A percentile compares a stretch with the other conserved stretches of the same genome.
Evolutionary conservation across 768 basidiomycete species (phyloP).

Genomic region (Leucogyrophana mollusca): DNA sequence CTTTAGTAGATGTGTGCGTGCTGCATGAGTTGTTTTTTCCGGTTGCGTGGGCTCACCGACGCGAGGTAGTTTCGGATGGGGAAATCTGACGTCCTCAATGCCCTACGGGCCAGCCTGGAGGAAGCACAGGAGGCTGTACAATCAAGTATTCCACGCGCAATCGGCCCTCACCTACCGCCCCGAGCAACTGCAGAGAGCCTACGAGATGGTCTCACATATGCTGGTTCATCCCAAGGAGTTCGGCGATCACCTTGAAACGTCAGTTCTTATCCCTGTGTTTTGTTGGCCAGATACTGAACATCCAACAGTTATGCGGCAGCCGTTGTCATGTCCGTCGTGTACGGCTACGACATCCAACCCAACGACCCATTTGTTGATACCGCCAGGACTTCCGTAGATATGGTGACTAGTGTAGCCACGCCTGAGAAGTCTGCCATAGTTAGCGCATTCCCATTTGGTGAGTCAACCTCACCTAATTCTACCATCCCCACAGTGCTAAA

Average conservation of each 20-base stretch:
- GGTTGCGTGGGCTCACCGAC: neutral
- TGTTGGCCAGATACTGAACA: neutral
- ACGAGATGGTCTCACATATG: conserved; percentile 8
- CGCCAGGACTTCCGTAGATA: conserved; percentile 9
- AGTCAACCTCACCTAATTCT: conserved; percentile 1
- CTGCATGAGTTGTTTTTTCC: too few relatives aligned
- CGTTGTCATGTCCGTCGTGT: conserved; percentile 16
- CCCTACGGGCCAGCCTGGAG: conserved; percentile 22
- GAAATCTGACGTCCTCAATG: conserved; percentile 10
- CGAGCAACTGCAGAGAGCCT: conserved; percentile 12
- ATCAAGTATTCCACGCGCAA: conserved; percentile 15
- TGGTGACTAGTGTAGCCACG: conserved; percentile 1
- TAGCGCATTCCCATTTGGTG: conserved; percentile 13
- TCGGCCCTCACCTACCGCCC: conserved; percentile 11
- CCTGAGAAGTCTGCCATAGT: conserved; percentile 5
- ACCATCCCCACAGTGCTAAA: too few relatives aligned
- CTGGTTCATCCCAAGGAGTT: conserved; percentile 10
- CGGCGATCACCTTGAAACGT: conserved; percentile 11
- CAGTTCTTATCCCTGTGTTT: neutral
- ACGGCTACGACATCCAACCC: conserved; percentile 10
- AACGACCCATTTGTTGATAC: conserved; percentile 6
- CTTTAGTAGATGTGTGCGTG: neutral
- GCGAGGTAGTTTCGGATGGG: conserved; percentile 19
- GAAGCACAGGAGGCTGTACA: conserved; percentile 18
- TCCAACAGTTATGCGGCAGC: conserved; percentile 4